These are phyloP conservation scores for Ganoderma resinaceum DNA, from an alignment of 1,284 basidiomycete genomes.

Conservation along the genomic window DNA sequence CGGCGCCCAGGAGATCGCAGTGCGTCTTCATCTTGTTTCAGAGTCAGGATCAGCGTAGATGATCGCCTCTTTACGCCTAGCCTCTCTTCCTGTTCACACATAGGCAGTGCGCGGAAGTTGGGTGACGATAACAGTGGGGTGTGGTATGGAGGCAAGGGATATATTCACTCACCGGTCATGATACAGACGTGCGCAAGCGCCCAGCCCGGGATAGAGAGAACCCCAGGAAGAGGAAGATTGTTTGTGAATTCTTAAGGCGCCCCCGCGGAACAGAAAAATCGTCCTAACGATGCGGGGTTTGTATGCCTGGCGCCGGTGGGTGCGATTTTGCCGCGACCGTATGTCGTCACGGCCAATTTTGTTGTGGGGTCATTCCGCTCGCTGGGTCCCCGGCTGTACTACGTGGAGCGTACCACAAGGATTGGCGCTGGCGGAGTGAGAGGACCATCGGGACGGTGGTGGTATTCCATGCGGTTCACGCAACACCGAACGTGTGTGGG, in stretches of 20 bases:
- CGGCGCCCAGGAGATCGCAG: constrained; percentile 2
- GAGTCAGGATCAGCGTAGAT: neutral
- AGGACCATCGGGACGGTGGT: neutral
- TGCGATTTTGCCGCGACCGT: constrained; percentile 7
- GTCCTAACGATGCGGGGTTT: constrained; percentile 12
- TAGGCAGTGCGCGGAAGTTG: neutral
- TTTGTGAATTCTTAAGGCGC: constrained; percentile 2
- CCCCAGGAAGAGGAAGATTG: constrained; percentile 3
- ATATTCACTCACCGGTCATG: neutral
- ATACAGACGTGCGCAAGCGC: neutral
- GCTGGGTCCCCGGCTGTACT: neutral
- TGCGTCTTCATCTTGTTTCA: neutral
- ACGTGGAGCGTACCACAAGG: neutral
- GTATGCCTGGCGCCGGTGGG: constrained; percentile 9
- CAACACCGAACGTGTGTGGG: neutral
- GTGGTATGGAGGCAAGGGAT: neutral
- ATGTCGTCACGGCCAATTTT: neutral
- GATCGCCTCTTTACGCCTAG: neutral
- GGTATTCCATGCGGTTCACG: neutral
- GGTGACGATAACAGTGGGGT: neutral
- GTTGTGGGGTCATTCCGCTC: neutral
- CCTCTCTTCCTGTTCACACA: neutral
- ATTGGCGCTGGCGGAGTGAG: neutral
- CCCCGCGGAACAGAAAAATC: neutral
- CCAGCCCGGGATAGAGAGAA: neutral